Percentiles rank a stretch among this genome's conserved stretches.
These are phyloP conservation scores for Vitis hybrid DNA, from an alignment of 177 flowering plant species.

Conservation along the genomic window DNA sequence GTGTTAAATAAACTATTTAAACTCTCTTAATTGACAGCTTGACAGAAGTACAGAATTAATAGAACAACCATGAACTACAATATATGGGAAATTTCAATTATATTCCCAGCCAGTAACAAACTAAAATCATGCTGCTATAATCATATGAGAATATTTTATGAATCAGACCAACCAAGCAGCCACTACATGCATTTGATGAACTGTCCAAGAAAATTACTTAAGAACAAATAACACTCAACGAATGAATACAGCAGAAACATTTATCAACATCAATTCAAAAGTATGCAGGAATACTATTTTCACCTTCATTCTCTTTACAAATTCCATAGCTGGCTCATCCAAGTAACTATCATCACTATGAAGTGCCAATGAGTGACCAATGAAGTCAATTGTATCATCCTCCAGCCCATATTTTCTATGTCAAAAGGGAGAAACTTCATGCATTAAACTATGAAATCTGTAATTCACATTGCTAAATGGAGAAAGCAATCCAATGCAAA, in stretches of 20 bases:
- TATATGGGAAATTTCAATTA: too few species aligned
- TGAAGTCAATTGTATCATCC: constrained; percentile 89
- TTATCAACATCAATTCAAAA: not conserved
- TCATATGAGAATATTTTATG: too few species aligned
- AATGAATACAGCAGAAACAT: not conserved
- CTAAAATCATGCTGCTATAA: too few species aligned
- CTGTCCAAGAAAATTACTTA: too few species aligned
- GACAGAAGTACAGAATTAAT: too few species aligned
- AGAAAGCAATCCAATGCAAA: not conserved
- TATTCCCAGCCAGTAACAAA: too few species aligned
- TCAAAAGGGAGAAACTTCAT: constrained; percentile 9
- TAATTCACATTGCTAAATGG: not conserved
- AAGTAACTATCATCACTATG: constrained; percentile 72
- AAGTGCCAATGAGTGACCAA: constrained; percentile 97
- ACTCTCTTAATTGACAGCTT: too few species aligned
- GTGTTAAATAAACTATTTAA: too few species aligned
- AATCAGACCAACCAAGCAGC: too few species aligned
- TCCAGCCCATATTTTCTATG: constrained; percentile 91
- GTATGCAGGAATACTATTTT: not conserved
- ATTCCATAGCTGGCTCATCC: constrained; percentile 81
- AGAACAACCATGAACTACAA: too few species aligned
- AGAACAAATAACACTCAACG: too few species aligned
- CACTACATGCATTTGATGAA: too few species aligned
- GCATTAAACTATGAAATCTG: not conserved
- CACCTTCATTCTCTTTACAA: constrained; percentile 90